phyloP scores from a whole-genome alignment of 805 yeast genomes.

The Candida orba region DNA sequence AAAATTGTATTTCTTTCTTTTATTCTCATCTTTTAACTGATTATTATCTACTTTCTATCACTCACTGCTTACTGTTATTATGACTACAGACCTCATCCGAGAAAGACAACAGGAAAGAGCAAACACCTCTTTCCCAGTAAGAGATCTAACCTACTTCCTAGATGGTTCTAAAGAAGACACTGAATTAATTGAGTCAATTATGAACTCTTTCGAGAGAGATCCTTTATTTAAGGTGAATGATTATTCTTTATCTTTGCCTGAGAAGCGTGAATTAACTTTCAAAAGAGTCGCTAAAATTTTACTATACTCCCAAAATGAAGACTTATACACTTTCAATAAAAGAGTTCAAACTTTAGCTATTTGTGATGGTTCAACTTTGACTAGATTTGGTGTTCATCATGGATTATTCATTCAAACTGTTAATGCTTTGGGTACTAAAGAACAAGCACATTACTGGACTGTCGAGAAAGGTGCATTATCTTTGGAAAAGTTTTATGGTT shows the following conservation, averaged over 20 bases:
- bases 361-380: conserved; percentile 71
- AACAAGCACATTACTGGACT: conserved; percentile 80
- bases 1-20: too few relatives aligned
- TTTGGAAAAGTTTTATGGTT: conserved; percentile 60
- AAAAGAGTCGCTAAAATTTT: conserved; percentile 39
- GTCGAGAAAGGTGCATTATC: conserved; percentile 52
- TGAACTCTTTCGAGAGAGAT: conserved; percentile 58
- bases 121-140: conserved; percentile 32
- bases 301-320: conserved; percentile 42
- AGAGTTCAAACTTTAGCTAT: conserved; percentile 51
- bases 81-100: conserved; percentile 8
- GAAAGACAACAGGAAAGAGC: conserved; percentile 34
- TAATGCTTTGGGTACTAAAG: conserved; percentile 79
- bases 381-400: conserved; percentile 80
- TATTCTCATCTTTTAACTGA: too few relatives aligned
- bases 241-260: conserved; percentile 45
- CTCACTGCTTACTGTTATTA: not conserved
- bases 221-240: conserved; percentile 48
- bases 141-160: conserved; percentile 44
- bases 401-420: conserved; percentile 78
- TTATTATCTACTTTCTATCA: too few relatives aligned
- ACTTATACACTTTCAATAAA: conserved; percentile 37
- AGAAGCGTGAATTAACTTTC: conserved; percentile 54
- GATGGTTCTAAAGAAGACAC: conserved; percentile 43
- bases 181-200: conserved; percentile 35